Evolutionary conservation across 1,284 basidiomycete genomes (phyloP), one percentile per base, ranked within the genome.

Genomic region (Kwoniella shivajii): DNA sequence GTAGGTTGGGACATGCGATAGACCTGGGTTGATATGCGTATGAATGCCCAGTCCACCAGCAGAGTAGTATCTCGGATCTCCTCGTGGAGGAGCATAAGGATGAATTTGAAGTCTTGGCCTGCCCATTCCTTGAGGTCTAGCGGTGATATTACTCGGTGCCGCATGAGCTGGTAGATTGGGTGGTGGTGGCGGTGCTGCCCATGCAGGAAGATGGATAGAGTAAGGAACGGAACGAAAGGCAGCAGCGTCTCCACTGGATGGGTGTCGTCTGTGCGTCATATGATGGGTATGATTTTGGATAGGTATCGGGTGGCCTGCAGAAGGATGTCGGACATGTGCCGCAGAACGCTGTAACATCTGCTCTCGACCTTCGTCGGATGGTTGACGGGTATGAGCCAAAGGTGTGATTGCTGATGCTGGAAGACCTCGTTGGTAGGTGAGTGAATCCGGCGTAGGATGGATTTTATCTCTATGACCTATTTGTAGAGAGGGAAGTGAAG

Each of bases 31-130:
- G 1, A 29, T 41, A 41, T 41, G 37, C 16, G 27, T 50, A n/a
- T 31, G 37, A 11, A 39, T 50, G 14, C 57, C 33, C 31, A 44
- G n/a, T 5, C 36, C 56, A 7, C 47, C 55, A 6, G 59, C 56
- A 18, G 56, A 58, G 30, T 39, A 50, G 30, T 52, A 55, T 20
- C 56, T 33, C 11, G 31, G 27, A 34, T 61, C 60, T 9, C 3
- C 24, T 16, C n/a, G 45, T 4, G 60, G 56, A 18, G 45, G 30
- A 14, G 58, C 61, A 44, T 60, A 65, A 16, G 64, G 64, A 26
- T 63, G 64, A 9, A 60, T 57, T 4, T 31, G 34, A 16, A 65
- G 47, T 39, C 51, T 52, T n/a, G 64, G 61, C 43, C 64, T 34
- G n/a, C 14, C 14, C 36, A 42, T 22, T 24, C 22, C 33, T 13